Evolutionary conservation across 768 basidiomycete genomes (phyloP), one percentile per base, ranked within the genome.

Genomic region (Dacryopinax primogenitus): DNA sequence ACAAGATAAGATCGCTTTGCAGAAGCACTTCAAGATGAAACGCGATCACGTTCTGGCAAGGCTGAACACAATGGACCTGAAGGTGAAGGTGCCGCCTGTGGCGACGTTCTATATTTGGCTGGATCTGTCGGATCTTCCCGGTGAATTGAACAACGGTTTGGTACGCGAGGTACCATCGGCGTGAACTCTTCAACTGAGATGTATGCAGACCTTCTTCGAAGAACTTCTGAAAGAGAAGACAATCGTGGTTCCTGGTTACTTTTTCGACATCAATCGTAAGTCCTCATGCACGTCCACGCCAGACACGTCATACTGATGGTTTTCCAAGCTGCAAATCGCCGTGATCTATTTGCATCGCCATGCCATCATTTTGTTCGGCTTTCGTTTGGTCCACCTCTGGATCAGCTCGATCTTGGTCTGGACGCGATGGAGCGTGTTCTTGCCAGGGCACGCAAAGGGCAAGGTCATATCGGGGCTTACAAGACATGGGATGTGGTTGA

Each of bases 21-120:
- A 95, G 74, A 86, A 81, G 70, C 91, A 93, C 74, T 96, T 96
- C 82, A 88, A 91, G 74, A 77, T 76, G 66, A 97, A 97, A 78
- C 85, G 94, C 32, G 92, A 97, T 74, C 87, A 94, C 67, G 87
- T 95, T 37, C 83, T 97, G 23, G 76, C 80, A 63, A 83, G 94
- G n/a, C 82, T 97, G 67, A 82, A 85, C 66, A 79, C 82, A 37
- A 81, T 97, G 65, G 86, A 84, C 45, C 80, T 96, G 26, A 84
- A 87, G 62, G 89, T 96, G 47, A 78, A 82, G 51, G 76, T 89
- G 64, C 86, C 87, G 41, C 92, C 90, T 4, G 78, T 78, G 21
- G 84, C 86, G 64, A 96, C 94, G 1, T 97, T 96, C 77, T 96
- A 97, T 76, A 84, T 96, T 73, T 96, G 94, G 92, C 82, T 94